Evolutionary conservation across 2,329 filamentous ascomycete species (phyloP).

Genomic region (Decorospora gaudefroyi): DNA sequence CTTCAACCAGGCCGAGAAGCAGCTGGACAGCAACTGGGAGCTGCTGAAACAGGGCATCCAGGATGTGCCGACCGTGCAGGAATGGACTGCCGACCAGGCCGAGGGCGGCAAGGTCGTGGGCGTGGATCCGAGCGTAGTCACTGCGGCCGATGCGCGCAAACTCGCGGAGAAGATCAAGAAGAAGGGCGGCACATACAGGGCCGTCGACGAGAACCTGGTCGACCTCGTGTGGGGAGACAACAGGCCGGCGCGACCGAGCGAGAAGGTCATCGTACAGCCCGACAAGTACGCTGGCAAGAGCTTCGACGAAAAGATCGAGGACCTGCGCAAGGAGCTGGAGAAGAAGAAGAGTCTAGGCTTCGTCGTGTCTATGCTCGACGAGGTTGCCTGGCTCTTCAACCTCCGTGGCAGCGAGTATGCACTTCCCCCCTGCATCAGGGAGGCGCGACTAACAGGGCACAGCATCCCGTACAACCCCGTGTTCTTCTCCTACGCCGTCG

Average conservation of each 20-base stretch:
- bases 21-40: slow-evolving; percentile 89
- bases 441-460: slow-evolving; percentile 15
- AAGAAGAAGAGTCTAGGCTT: slow-evolving; percentile 89
- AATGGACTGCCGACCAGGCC: slow-evolving; percentile 89
- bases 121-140: slow-evolving; percentile 86
- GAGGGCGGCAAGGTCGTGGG: slow-evolving; percentile 84
- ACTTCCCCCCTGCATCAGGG: background rate
- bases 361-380: slow-evolving; percentile 91
- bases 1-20: slow-evolving; percentile 92
- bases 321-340: slow-evolving; percentile 85
- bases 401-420: slow-evolving; percentile 80
- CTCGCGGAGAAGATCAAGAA: slow-evolving; percentile 85
- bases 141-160: slow-evolving; percentile 72
- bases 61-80: slow-evolving; percentile 95
- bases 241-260: slow-evolving; percentile 73
- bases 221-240: slow-evolving; percentile 83
- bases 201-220: slow-evolving; percentile 81
- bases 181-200: slow-evolving; percentile 77
- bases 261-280: slow-evolving; percentile 73
- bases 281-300: slow-evolving; percentile 79
- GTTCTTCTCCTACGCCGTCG: slow-evolving; percentile 93
- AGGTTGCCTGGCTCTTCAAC: slow-evolving; percentile 99
- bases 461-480: slow-evolving; percentile 96
- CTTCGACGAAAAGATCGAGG: slow-evolving; percentile 79
- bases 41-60: slow-evolving; percentile 91